Base-by-base conservation (phyloP, 805 yeast species). In the Myxozyma neglecta region DNA sequence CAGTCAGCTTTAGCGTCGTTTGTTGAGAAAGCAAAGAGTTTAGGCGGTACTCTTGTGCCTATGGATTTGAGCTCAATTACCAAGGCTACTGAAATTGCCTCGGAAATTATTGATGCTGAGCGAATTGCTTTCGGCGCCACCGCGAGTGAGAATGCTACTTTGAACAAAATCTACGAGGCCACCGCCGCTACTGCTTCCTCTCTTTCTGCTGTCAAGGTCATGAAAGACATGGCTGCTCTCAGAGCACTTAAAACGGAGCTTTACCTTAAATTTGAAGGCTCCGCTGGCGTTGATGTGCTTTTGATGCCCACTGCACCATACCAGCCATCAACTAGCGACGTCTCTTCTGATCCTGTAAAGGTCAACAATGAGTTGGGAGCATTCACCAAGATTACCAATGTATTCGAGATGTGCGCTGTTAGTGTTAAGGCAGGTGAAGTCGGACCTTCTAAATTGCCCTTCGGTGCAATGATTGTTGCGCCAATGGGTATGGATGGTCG, bases 401-500 rank as follows among this genome's bases (percentile, higher is more conserved):
- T 45, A 16, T 59, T 63, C 18, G 57, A 45, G 11, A 61, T 63
- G 67, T 57, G 65, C 46, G 44, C 67, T 16, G 43, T 61, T 13
- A 39, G 60, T 14, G 37, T 63, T 4, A 49, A 53, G 32, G 58
- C 57, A 11, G 53, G 53, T 11, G 53, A 53, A 11, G 14, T 42
- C 29, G 59, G 53, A 2, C 55, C 61, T 35, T 20, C 16, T 13
- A 44, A 42, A 29, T 29, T 52, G 32, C 60, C 62, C 10, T 61
- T 61, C 45, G 57, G 63, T n/a, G 60, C 40, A 14, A 53, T 63
- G 66, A 18, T 61, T 13, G 42, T 61, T 16, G 67, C 63, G 16
- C 67, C 67, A 5, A 57, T 61, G 62, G 67, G 67, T 13, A 57
- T 63, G 66, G 67, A 63, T 39, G 65, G 62, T 24, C 58, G 67